Conservation (phyloP, 768 basidiomycete species). For the Obba rivulosa region DNA sequence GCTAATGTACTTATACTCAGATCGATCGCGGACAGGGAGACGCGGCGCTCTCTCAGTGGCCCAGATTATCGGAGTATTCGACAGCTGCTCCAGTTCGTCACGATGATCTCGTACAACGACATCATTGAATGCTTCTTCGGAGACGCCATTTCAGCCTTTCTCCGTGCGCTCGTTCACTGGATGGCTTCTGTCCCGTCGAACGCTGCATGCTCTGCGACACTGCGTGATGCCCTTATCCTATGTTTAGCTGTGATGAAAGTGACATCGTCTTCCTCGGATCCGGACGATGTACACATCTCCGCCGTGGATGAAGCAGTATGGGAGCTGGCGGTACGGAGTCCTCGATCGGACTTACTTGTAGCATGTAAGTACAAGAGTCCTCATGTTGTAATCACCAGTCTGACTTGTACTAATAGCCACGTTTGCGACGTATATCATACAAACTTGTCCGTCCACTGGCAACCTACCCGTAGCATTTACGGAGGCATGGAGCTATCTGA, state of each 20-base stretch:
- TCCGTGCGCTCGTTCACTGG: constrained; percentile 17
- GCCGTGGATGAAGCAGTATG: constrained; percentile 30
- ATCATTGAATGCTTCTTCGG: constrained; percentile 5
- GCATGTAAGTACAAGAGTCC: constrained; percentile 34
- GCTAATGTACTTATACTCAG: neutral
- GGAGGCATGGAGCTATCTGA: constrained; percentile 53
- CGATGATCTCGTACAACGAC: constrained; percentile 28
- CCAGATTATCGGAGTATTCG: constrained; percentile 1
- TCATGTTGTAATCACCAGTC: neutral
- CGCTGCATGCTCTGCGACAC: constrained; percentile 6
- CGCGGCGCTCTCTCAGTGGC: neutral
- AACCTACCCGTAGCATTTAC: constrained; percentile 15
- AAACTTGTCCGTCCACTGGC: too few species aligned
- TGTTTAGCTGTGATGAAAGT: constrained; percentile 26
- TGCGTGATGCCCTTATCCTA: constrained; percentile 33
- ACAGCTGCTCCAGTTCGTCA: constrained; percentile 26
- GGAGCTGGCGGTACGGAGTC: constrained; percentile 26
- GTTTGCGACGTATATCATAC: constrained; percentile 28
- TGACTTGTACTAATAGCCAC: constrained; percentile 26
- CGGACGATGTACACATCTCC: too few species aligned
- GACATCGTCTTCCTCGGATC: neutral
- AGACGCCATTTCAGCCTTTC: constrained; percentile 19
- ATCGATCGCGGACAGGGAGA: neutral
- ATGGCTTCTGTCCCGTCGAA: constrained; percentile 7
- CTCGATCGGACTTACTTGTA: constrained; percentile 29